These are phyloP conservation scores for Paraphoma chrysanthemicola DNA, from an alignment of 2,329 filamentous ascomycete genomes.

Conservation along the genomic window DNA sequence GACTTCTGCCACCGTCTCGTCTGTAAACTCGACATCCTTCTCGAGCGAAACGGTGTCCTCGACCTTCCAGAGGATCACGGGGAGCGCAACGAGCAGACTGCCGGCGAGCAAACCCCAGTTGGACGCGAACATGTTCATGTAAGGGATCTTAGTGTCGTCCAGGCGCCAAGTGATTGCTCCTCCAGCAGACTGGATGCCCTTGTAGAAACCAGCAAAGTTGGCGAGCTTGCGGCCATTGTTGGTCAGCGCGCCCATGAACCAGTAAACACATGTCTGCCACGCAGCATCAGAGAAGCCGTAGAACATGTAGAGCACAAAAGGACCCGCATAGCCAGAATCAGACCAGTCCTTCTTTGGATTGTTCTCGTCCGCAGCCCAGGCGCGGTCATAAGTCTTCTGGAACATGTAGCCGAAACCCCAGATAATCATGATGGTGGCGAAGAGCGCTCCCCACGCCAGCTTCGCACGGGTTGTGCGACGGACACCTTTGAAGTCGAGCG, in stretches of 20 bases:
- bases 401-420: slow-evolving; percentile 87
- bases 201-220: slow-evolving; percentile 91
- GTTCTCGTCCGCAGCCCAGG: slow-evolving; percentile 27
- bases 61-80: slow-evolving; percentile 80
- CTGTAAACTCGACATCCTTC: slow-evolving; percentile 83
- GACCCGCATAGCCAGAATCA: slow-evolving; percentile 71
- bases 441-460: slow-evolving; percentile 65
- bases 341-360: slow-evolving; percentile 68
- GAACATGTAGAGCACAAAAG: slow-evolving; percentile 89
- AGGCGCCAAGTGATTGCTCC: slow-evolving; percentile 77
- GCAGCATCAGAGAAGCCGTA: slow-evolving; percentile 89
- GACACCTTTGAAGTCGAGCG: slow-evolving; percentile 66
- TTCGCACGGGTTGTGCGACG: slow-evolving; percentile 73
- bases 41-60: slow-evolving; percentile 81
- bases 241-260: slow-evolving; percentile 92
- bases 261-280: slow-evolving; percentile 92
- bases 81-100: slow-evolving; percentile 78
- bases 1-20: slow-evolving; percentile 81
- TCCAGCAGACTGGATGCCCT: slow-evolving; percentile 87
- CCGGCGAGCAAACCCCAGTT: slow-evolving; percentile 79
- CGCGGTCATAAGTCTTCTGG: slow-evolving; percentile 66
- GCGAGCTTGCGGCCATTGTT: slow-evolving; percentile 92
- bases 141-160: slow-evolving; percentile 66
- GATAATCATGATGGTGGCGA: slow-evolving; percentile 74
- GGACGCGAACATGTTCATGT: slow-evolving; percentile 74